Evolutionary conservation across 352 stramenopile genomes (phyloP), one percentile per base, ranked within the genome.

Genomic region (Phytopythium sindhum): DNA sequence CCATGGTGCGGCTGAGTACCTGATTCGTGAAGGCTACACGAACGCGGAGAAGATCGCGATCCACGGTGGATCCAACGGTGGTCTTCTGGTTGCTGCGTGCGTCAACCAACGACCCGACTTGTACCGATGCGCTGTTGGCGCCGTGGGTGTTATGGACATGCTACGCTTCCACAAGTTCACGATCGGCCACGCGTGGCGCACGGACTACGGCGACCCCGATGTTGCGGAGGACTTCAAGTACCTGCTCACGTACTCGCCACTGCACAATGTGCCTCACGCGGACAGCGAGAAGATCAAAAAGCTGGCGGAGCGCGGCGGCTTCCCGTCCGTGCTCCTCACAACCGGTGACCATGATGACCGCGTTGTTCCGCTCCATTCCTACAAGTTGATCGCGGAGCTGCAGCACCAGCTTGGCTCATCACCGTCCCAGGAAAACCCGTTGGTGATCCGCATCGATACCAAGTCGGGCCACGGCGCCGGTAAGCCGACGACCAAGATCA

Each of bases 71-170:
- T 97, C 87, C 21, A 98, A 98, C 75, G 96, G 94, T n/a, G 96
- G 96, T 39, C 70, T 98, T 15, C 66, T 99, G 0, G 92, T 98
- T 31, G 95, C 91, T 5, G 97, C 96, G 48, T 82, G 78, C 28
- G 87, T 92, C 39, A 95, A 97, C 64, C 89, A 97, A 69, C 77
- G 89, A 26, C 91, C 91, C 1, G 88, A 98, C 48, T 76, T 98
- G 9, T 98, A 97, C 72, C 84, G 90, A 47, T 96, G 89, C 28
- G 94, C 91, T 28, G 90, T 98, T 39, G 96, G 91, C 57, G 89
- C 90, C 55, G 96, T 98, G 42, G 93, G 95, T 37, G 83, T 99
- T 31, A 84, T 98, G 63, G 95, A 99, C 77, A 99, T 99, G 96
- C 92, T 98, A 60, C 84, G 93, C 37, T 99, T 97, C 75, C 82